Evolutionary conservation across 2,329 filamentous ascomycete species (phyloP).

Genomic region (Cladophialophora immunda): DNA sequence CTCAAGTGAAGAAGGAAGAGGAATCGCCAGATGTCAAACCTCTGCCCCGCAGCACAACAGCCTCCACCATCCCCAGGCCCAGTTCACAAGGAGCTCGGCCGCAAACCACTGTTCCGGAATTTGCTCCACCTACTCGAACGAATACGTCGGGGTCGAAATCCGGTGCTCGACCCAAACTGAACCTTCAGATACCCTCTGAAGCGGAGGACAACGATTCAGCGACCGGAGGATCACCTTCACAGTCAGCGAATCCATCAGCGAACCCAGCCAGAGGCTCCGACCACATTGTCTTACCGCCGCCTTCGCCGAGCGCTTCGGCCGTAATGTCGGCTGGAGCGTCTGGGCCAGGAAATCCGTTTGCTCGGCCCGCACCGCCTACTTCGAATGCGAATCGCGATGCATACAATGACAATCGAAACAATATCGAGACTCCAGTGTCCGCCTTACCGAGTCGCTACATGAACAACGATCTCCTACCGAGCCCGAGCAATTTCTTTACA

Average conservation of each 20-base stretch:
- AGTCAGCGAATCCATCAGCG: constrained; percentile 56
- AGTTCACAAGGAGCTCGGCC: constrained; percentile 59
- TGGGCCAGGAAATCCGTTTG: constrained; percentile 95
- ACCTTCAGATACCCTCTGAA: constrained; percentile 94
- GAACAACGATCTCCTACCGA: constrained; percentile 84
- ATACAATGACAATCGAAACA: constrained; percentile 47
- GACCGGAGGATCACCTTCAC: constrained; percentile 72
- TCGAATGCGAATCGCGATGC: constrained; percentile 52
- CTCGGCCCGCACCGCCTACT: constrained; percentile 79
- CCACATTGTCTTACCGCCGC: constrained; percentile 84
- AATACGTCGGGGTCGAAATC: constrained; percentile 71
- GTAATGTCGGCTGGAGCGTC: constrained; percentile 89
- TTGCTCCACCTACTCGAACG: constrained; percentile 78
- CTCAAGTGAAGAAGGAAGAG: constrained; percentile 54
- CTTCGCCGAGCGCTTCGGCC: constrained; percentile 86
- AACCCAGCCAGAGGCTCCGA: constrained; percentile 48
- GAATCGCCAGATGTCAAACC: constrained; percentile 67
- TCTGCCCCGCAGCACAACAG: constrained; percentile 56
- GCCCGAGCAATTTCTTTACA: constrained; percentile 89
- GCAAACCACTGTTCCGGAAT: constrained; percentile 68
- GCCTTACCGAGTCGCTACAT: constrained; percentile 92
- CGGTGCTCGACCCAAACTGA: constrained; percentile 78
- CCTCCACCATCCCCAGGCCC: constrained; percentile 46
- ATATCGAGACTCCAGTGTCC: constrained; percentile 83
- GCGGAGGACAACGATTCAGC: constrained; percentile 78